Evolutionary conservation across 148 eudicot genomes (phyloP), one percentile per base, ranked within the genome.

Genomic region (Tetragonia tetragonoides): DNA sequence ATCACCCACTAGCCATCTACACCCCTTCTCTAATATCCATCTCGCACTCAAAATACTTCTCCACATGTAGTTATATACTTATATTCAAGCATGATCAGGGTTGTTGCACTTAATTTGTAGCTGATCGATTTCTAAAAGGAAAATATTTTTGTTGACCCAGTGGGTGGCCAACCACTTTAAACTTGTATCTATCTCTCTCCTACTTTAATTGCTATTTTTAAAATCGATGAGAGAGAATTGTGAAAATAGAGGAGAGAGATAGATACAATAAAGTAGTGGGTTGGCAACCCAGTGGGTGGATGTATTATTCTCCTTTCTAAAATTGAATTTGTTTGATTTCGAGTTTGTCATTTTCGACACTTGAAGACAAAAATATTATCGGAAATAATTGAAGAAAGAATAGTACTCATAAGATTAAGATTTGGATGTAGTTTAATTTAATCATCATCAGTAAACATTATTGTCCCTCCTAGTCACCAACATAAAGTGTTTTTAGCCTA

Each of bases 401-500:
- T n/a, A 53, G 34, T 63, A 7, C 16, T 51, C 11, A 17, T 49
- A 0, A 20, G n/a, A 62, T 23, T 16, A 60, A 66, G 37, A 17
- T 7, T 76, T 37, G 63, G 23, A 15, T 17, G 14, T 49, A 44
- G 51, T 76, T 20, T 47, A 49, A 49, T 49, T 6, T 28, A 28
- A 28, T 6, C 12, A 10, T n/a, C n/a, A n/a, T n/a, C n/a, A 44
- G 3, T 44, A 9, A 49, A 49, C 3, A 49, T 10, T 49, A 14
- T 24, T 56, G 64, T 41, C 21, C 17, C 54, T 66, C 24, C n/a
- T 2, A 75, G 40, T 75, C 74, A 80, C 67, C 77, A 80, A 83
- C 86, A 74, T 66, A 71, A 75, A 79, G 70, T 70, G 70, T 70
- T 57, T 61, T 65, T 60, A 6, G n/a, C 34, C 34, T 10, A 23